A percentile compares a stretch with the other conserved stretches of the same genome.
These are phyloP conservation scores for Rhynchospora tenuis DNA, from an alignment of 176 grass and related monocot genomes.

Conservation along the genomic window DNA sequence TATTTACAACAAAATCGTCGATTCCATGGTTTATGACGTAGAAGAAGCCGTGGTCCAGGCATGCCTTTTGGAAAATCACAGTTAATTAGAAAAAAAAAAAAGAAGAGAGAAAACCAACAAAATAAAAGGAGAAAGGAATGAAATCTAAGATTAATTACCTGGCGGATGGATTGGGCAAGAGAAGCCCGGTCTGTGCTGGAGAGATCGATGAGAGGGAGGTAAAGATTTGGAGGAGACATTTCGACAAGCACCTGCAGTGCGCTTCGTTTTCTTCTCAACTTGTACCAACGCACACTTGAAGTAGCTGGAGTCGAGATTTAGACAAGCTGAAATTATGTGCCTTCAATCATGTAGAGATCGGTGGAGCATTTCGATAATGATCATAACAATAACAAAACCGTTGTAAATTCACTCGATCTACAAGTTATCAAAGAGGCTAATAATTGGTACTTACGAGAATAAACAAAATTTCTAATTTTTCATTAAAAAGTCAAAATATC, in stretches of 20 bases:
- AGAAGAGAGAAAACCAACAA: neutral
- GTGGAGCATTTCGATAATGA: too few species aligned
- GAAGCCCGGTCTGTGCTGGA: slow-evolving; percentile 42
- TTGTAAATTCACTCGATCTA: too few species aligned
- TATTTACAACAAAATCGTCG: slow-evolving; percentile 15
- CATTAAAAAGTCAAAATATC: too few species aligned
- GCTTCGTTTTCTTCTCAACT: neutral
- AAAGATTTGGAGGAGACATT: slow-evolving; percentile 15
- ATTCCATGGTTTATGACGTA: slow-evolving; percentile 76
- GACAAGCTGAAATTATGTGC: too few species aligned
- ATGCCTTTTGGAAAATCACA: slow-evolving; percentile 52
- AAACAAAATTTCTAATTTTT: too few species aligned
- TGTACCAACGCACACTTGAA: too few species aligned
- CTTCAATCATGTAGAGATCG: too few species aligned
- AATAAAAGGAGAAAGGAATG: neutral
- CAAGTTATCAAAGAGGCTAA: too few species aligned
- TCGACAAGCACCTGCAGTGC: neutral
- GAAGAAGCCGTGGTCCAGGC: slow-evolving; percentile 81
- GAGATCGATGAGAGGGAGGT: slow-evolving; percentile 63
- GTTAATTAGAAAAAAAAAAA: neutral
- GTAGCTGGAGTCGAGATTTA: too few species aligned
- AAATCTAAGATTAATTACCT: slow-evolving; percentile 26
- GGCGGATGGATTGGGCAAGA: slow-evolving; percentile 35
- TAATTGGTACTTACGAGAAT: too few species aligned
- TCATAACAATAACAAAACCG: too few species aligned